Conservation (phyloP, 176 grass and related monocot genomes). For the Paspalum vaginatum region DNA sequence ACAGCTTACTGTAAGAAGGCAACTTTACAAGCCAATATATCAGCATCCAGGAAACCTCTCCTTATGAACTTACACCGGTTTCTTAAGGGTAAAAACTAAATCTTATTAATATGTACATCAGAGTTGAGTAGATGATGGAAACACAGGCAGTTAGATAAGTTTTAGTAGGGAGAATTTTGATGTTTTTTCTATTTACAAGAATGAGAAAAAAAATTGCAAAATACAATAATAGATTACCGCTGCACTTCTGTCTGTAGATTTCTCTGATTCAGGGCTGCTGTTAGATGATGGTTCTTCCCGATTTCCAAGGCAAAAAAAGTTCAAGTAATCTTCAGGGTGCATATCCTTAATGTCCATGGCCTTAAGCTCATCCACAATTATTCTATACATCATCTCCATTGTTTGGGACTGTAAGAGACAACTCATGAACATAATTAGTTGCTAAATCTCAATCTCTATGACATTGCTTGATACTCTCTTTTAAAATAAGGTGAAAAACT, state of each 20-base stretch:
- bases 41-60: slow-evolving; percentile 6
- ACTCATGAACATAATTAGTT: slow-evolving; percentile 22
- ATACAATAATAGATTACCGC: slow-evolving; percentile 55
- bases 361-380: slow-evolving; percentile 85
- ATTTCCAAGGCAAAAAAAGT: slow-evolving; percentile 95
- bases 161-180: background rate
- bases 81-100: background rate
- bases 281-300: slow-evolving; percentile 63
- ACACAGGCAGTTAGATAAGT: background rate
- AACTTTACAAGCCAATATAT: background rate
- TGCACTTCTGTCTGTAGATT: slow-evolving; percentile 66
- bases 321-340: slow-evolving; percentile 85
- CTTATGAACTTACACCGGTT: background rate
- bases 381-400: slow-evolving; percentile 96
- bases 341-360: slow-evolving; percentile 61
- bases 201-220: slow-evolving; percentile 14
- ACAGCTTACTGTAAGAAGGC: slow-evolving; percentile 1
- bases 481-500: slow-evolving; percentile 19
- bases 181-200: slow-evolving; percentile 23
- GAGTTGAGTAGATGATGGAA: background rate
- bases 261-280: slow-evolving; percentile 43
- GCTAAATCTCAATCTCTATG: background rate
- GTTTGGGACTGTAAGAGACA: slow-evolving; percentile 72
- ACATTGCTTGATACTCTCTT: background rate
- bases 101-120: background rate